Conservation (phyloP, 2,329 filamentous ascomycete species). For the Parasarocladium wereldwijsianum region DNA sequence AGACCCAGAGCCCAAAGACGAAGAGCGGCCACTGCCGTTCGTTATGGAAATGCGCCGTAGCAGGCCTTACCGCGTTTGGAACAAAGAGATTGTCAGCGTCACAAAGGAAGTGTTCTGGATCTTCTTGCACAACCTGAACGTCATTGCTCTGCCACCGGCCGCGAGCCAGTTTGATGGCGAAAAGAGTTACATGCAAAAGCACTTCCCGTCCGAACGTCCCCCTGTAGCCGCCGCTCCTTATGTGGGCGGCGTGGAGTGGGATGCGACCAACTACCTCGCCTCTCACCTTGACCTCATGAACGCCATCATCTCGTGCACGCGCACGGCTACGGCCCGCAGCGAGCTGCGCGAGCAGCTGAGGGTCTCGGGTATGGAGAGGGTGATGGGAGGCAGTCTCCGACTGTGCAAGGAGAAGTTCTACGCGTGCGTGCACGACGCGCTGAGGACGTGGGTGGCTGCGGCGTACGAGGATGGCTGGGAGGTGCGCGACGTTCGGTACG, state of each 20-base stretch:
- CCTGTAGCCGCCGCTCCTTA: slow-evolving; percentile 91
- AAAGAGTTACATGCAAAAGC: slow-evolving; percentile 50
- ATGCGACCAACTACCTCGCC: slow-evolving; percentile 91
- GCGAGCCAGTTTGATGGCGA: slow-evolving; percentile 9
- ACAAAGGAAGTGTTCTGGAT: slow-evolving; percentile 99
- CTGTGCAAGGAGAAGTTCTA: slow-evolving; percentile 98
- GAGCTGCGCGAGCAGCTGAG: slow-evolving; percentile 60
- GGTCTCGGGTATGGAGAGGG: slow-evolving; percentile 80
- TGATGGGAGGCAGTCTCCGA: slow-evolving; percentile 69
- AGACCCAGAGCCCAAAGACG: slow-evolving; percentile 63
- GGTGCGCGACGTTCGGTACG: slow-evolving; percentile 64
- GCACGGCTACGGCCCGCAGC: slow-evolving; percentile 58
- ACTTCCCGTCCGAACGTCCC: slow-evolving; percentile 75
- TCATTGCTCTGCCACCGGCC: slow-evolving; percentile 48
- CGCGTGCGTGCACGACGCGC: slow-evolving; percentile 72
- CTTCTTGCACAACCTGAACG: slow-evolving; percentile 86
- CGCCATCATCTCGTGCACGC: slow-evolving; percentile 70
- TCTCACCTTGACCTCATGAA: slow-evolving; percentile 89
- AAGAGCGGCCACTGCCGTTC: slow-evolving; percentile 65
- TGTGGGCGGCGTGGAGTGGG: slow-evolving; percentile 95
- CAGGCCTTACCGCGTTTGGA: slow-evolving; percentile 85
- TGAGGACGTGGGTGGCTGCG: slow-evolving; percentile 82
- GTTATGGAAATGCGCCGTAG: slow-evolving; percentile 79
- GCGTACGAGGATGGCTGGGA: slow-evolving; percentile 82
- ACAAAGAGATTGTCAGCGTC: slow-evolving; percentile 79